phyloP scores from a whole-genome alignment of 306 rosid genomes.

The Boehmeria nivea region DNA sequence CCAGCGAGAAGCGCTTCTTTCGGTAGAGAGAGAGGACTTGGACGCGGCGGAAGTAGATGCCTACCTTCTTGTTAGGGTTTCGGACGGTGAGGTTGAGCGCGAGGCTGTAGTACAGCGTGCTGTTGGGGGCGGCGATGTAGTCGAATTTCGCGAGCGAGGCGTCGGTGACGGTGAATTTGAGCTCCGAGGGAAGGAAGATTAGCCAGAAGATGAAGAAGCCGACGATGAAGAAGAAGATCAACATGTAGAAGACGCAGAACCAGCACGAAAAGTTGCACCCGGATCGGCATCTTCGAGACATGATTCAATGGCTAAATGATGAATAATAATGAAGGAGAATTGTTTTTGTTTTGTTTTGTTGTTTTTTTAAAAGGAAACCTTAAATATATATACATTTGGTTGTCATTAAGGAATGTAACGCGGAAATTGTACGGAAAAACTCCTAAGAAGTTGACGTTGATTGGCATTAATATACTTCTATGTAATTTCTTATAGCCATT shows the following conservation, averaged over 20 bases:
- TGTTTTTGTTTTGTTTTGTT: too few species aligned
- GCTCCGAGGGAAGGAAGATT: constrained; percentile 38
- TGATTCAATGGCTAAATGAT: too few species aligned
- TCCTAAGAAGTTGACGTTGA: too few species aligned
- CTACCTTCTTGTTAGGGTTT: constrained; percentile 53
- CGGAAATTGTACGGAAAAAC: too few species aligned
- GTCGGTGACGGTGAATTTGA: constrained; percentile 35
- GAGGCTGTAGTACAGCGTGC: constrained; percentile 19
- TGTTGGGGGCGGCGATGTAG: neutral
- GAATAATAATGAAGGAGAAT: too few species aligned
- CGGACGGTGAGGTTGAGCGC: constrained; percentile 31
- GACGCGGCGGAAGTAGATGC: constrained; percentile 45
- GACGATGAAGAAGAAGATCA: constrained; percentile 18
- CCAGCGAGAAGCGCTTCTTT: constrained; percentile 25
- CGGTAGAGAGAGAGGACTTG: constrained; percentile 31
- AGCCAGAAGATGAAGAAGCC: constrained; percentile 40
- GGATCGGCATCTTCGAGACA: neutral
- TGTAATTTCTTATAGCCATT: too few species aligned
- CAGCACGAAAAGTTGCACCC: neutral
- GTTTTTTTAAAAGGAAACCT: too few species aligned
- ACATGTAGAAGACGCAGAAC: constrained; percentile 2
- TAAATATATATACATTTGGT: too few species aligned
- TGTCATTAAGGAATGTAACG: too few species aligned
- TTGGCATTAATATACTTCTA: too few species aligned
- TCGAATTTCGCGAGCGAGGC: constrained; percentile 49